Conservation (phyloP, 2,329 filamentous ascomycete species). For the Colletotrichum neosansevieriae region DNA sequence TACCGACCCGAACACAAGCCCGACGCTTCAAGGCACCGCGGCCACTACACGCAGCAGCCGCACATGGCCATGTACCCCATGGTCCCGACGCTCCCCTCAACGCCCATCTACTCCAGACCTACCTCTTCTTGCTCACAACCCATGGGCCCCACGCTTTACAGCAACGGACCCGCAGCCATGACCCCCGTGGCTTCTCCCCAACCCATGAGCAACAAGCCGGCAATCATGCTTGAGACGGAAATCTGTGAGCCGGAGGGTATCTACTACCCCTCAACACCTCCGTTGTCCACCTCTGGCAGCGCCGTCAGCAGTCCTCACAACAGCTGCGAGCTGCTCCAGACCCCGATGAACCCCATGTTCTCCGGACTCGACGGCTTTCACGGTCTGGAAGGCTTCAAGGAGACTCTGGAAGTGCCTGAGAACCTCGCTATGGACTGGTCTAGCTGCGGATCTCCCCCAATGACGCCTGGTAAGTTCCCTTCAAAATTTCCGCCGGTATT, state of each 20-base stretch:
- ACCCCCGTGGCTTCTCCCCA: conserved; percentile 83
- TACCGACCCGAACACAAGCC: conserved; percentile 82
- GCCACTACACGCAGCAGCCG: conserved; percentile 74
- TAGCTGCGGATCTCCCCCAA: conserved; percentile 81
- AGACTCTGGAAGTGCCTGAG: conserved; percentile 79
- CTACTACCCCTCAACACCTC: conserved; percentile 87
- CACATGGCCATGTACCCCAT: conserved; percentile 66
- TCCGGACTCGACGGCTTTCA: conserved; percentile 74
- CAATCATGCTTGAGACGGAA: conserved; percentile 84
- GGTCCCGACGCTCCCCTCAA: conserved; percentile 70
- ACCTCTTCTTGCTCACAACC: conserved; percentile 75
- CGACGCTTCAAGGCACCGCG: conserved; percentile 76
- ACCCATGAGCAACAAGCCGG: conserved; percentile 75
- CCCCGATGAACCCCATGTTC: conserved; percentile 85
- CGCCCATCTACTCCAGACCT: conserved; percentile 74
- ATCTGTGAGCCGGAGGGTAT: conserved; percentile 70
- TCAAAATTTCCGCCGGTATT: conserved; percentile 20
- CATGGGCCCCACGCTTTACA: conserved; percentile 64
- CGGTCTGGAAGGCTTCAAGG: conserved; percentile 71
- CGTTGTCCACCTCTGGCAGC: conserved; percentile 87
- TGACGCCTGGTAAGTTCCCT: conserved; percentile 85
- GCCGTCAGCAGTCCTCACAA: conserved; percentile 84
- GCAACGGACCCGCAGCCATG: conserved; percentile 71
- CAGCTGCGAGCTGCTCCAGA: conserved; percentile 80
- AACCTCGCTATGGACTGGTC: conserved; percentile 83